Evolutionary conservation across 1,284 basidiomycete species (phyloP), one percentile per base, ranked within the genome.

Genomic region (Sutorius eximius): DNA sequence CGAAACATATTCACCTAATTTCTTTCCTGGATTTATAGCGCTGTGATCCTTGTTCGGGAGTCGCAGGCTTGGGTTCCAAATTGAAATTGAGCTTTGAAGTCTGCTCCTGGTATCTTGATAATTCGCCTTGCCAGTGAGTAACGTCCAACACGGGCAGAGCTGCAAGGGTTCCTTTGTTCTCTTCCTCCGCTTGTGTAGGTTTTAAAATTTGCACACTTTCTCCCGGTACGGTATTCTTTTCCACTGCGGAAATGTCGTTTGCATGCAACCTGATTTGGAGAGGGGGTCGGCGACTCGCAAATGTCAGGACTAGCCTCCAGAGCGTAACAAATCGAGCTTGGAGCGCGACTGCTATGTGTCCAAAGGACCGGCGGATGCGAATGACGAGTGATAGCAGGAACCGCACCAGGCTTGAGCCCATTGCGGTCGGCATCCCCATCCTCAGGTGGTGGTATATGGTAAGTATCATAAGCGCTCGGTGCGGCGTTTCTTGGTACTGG

Each of bases 1-100:
- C n/a, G 22, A 8, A 16, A 5, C 8, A 11, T 13, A 6, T 51
- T 18, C 45, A 64, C 61, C 8, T 30, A 27, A 34, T 15, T 15
- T 40, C 34, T 29, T 6, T 32, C 49, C 36, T 59, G 1, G 3
- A 1, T 7, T 24, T 8, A 45, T 64, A 64, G 5, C 63, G 44
- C 40, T 44, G 55, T 24, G 61, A 61, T 11, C 29, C 49, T 24
- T n/a, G 8, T 6, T 59, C 59, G 3, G 59, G 63, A 48, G 34
- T 62, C 5, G 63, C 49, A 18, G 61, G 54, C 24, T 27, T 27
- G 9, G 32, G 6, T n/a, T 43, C 6, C 6, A 36, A 32, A 7
- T 38, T 10, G n/a, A 22, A 34, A 13, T 34, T 6, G 5, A 7
- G 7, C 5, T 8, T 3, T 11, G 57, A 40, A 37, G 18, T 18